These are phyloP conservation scores for Leavenworthia alabamica DNA, from an alignment of 345 rosid species.

Conservation along the genomic window DNA sequence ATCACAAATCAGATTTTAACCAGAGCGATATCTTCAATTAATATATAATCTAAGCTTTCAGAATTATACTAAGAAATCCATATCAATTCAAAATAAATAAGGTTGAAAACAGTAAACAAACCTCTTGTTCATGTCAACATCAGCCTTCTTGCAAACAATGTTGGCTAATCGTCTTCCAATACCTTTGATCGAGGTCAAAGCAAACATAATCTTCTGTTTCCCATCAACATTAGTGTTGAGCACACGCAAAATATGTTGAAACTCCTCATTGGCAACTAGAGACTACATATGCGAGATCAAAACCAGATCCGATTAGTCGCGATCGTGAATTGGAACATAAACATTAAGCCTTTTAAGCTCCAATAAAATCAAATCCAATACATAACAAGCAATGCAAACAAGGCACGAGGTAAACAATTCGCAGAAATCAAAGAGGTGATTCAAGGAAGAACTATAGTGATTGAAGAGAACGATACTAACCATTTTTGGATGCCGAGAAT, in stretches of 20 bases:
- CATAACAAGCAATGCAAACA: neutral
- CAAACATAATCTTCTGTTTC: slow-evolving; percentile 86
- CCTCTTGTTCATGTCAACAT: slow-evolving; percentile 91
- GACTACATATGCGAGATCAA: slow-evolving; percentile 43
- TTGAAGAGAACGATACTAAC: neutral
- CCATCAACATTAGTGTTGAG: slow-evolving; percentile 88
- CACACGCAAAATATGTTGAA: slow-evolving; percentile 91
- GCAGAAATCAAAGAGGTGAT: too few species aligned
- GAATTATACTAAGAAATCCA: neutral
- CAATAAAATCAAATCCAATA: neutral
- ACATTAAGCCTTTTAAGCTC: neutral
- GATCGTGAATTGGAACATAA: neutral
- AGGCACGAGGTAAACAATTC: too few species aligned
- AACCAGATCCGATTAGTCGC: slow-evolving; percentile 4
- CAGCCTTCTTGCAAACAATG: slow-evolving; percentile 93
- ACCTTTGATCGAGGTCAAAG: slow-evolving; percentile 88
- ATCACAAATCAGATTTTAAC: too few species aligned
- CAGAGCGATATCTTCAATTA: neutral
- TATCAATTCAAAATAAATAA: too few species aligned
- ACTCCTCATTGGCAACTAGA: slow-evolving; percentile 78
- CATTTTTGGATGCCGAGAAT: slow-evolving; percentile 26
- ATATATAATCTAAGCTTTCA: neutral
- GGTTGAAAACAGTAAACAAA: neutral
- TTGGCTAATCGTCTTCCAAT: slow-evolving; percentile 80
- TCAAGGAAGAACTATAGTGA: neutral